Conservation (phyloP, 164 flowering plant genomes). For the Kalanchoe fedtschenkoi region DNA sequence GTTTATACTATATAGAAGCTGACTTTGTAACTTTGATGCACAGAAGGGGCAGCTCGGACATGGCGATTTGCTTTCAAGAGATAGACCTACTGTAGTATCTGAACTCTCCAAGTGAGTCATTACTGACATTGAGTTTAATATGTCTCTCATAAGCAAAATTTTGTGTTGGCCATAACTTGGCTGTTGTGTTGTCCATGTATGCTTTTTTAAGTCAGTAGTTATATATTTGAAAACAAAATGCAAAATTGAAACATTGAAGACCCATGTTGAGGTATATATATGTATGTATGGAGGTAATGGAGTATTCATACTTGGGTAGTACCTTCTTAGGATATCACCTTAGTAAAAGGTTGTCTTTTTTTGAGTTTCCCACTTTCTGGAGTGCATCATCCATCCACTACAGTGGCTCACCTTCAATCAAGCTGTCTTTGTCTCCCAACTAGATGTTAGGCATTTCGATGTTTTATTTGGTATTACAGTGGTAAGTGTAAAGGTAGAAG, state of each 20-base stretch:
- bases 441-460: not conserved
- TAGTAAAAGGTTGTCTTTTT: no score
- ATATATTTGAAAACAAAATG: no score
- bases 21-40: slow-evolving; percentile 11
- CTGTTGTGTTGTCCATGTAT: not conserved
- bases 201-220: no score
- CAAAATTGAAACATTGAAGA: no score
- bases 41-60: slow-evolving; percentile 98
- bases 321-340: no score
- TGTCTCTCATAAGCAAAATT: not conserved
- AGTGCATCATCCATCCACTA: no score
- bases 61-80: slow-evolving; percentile 76
- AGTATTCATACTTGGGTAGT: no score
- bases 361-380: no score
- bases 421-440: not conserved
- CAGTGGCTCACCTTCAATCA: not conserved
- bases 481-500: no score
- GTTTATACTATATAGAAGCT: not conserved
- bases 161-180: not conserved
- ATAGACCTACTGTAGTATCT: slow-evolving; percentile 85
- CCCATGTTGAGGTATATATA: no score
- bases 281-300: no score
- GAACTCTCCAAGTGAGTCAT: slow-evolving; percentile 60
- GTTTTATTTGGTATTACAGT: not conserved
- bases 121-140: not conserved